These are phyloP conservation scores for Sambucus nigra DNA, from an alignment of 129 eudicot species.

Conservation along the genomic window DNA sequence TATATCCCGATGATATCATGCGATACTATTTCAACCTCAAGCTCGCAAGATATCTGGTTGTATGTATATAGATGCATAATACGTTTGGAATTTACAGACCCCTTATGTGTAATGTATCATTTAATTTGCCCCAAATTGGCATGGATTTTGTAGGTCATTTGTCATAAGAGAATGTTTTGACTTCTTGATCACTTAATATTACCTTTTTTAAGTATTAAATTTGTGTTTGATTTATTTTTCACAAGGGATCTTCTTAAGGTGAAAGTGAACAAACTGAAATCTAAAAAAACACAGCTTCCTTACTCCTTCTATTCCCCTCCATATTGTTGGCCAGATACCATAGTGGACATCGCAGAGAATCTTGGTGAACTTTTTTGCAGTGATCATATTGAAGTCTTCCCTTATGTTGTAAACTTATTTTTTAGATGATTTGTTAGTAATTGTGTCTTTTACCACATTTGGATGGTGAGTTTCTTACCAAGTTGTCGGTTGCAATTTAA, in stretches of 20 bases:
- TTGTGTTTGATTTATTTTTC: neutral
- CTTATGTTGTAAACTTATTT: constrained; percentile 38
- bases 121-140: no score
- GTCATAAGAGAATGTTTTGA: no score
- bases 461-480: constrained; percentile 8
- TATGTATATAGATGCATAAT: neutral
- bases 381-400: constrained; percentile 61
- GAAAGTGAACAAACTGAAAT: constrained; percentile 60
- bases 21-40: neutral
- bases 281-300: constrained; percentile 67
- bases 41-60: neutral
- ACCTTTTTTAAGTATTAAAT: no score
- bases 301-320: constrained; percentile 58
- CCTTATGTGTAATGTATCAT: neutral
- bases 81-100: neutral
- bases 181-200: no score
- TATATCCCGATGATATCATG: no score
- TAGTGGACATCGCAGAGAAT: constrained; percentile 55
- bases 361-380: constrained; percentile 68
- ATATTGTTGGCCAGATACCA: constrained; percentile 45
- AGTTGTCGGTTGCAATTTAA: constrained; percentile 34
- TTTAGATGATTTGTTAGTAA: neutral
- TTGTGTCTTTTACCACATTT: constrained; percentile 6
- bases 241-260: constrained; percentile 51
- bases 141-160: no score